Base-by-base conservation (phyloP, 202 grass and related monocot species). In the Hordeum pubiflorum region DNA sequence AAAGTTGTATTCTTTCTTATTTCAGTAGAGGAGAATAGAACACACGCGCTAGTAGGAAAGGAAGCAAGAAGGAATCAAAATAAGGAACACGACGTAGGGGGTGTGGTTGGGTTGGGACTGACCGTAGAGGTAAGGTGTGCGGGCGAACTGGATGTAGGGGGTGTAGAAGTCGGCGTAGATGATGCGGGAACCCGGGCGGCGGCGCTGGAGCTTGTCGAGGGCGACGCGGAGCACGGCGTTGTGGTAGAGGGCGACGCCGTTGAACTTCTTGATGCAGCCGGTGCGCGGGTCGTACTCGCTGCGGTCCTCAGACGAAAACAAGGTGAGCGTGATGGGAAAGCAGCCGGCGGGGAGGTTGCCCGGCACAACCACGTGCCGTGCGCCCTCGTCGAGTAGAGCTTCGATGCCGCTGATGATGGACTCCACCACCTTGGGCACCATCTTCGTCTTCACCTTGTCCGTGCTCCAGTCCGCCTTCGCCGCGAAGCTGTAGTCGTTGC, bases 151-250 rank as follows among this genome's bases (percentile, higher is more conserved):
- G 76, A 97, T 89, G 72, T 86, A 77, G 90, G 92, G 94, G 7
- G 91, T 91, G 84, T 94, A 97, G 74, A 87, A 91, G 79, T 97
- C 94, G 2, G 65, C 94, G 46, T 94, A 97, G 31, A 92, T 80
- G 68, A 97, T 63, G 9, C 89, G 44, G 0, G 86, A 11, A 4
- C 87, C 88, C 0, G 94, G 91, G 2, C 87, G 63, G 6, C 91
- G 89, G 0, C 85, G 74, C 75, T 87, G 88, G 7, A 97, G 85
- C 29, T 83, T 70, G 13, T 92, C 84, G 2, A 97, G 38, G 1
- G 83, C 86, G 46, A 92, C 85, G 32, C 91, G 76, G 70, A 97
- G 87, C 69, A 87, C 55, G 10, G 89, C 89, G 64, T 97, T 97
- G 72, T 97, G 94, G 79, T 92, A 93, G 48, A 92, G 81, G 1